A percentile compares a stretch with the other conserved stretches of the same genome.
Evolutionary conservation across 169 alveolate genomes (phyloP).

Genomic region (Neospora caninum): DNA sequence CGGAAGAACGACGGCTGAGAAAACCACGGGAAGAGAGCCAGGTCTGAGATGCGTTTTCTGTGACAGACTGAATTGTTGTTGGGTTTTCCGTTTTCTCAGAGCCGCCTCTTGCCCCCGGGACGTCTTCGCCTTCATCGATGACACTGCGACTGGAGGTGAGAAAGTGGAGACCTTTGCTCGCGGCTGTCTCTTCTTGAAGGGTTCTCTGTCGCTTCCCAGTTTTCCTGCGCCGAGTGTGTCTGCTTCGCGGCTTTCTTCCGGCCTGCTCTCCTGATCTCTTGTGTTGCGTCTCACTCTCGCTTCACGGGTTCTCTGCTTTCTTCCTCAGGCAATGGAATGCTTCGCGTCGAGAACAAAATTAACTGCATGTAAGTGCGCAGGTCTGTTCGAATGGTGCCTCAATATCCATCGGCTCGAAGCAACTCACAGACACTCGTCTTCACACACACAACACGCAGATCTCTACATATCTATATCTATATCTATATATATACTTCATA

Average conservation of each 20-base stretch:
- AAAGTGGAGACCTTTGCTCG: too few relatives aligned
- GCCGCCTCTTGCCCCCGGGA: conserved; percentile 37
- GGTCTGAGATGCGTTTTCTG: too few relatives aligned
- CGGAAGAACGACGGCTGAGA: too few relatives aligned
- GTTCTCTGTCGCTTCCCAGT: not conserved
- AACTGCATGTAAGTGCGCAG: conserved; percentile 30
- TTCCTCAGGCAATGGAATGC: conserved; percentile 27
- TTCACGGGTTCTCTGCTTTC: not conserved
- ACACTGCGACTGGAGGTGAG: conserved; percentile 29
- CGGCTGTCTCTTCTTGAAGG: not conserved
- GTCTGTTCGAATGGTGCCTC: too few relatives aligned
- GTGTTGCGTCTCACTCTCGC: not conserved
- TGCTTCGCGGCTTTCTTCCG: not conserved
- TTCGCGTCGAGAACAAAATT: conserved; percentile 12
- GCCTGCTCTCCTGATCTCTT: not conserved
- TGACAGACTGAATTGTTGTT: not conserved
- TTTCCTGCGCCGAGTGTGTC: too few relatives aligned
- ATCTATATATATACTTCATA: not conserved
- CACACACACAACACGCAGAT: not conserved
- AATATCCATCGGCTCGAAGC: too few relatives aligned
- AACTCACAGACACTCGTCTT: too few relatives aligned
- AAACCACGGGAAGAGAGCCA: too few relatives aligned
- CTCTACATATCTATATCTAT: not conserved
- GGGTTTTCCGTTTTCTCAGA: not conserved
- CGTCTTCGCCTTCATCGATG: not conserved